phyloP scores from a whole-genome alignment of 768 basidiomycete species.

The Amanita subjunquillea region DNA sequence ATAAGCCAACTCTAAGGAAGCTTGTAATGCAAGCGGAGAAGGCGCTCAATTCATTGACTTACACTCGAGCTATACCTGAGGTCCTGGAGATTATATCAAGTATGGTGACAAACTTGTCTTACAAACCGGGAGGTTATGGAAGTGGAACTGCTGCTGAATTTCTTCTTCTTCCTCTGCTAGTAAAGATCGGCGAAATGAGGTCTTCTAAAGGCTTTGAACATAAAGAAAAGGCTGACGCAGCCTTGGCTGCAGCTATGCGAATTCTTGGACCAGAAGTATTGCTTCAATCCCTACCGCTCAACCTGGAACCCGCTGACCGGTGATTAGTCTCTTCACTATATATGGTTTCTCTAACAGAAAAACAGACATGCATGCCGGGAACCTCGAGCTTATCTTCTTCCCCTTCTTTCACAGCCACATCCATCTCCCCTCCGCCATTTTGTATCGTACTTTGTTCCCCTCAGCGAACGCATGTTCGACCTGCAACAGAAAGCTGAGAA shows the following conservation, averaged over 20 bases:
- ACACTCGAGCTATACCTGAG: slow-evolving; percentile 70
- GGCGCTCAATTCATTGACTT: slow-evolving; percentile 63
- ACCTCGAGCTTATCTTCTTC: slow-evolving; percentile 87
- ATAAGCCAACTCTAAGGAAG: slow-evolving; percentile 46
- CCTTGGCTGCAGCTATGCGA: slow-evolving; percentile 72
- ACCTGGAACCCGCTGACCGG: slow-evolving; percentile 75
- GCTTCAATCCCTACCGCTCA: slow-evolving; percentile 68
- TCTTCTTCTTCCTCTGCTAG: slow-evolving; percentile 59
- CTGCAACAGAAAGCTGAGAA: slow-evolving; percentile 72
- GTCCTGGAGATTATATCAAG: slow-evolving; percentile 66
- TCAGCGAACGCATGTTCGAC: slow-evolving; percentile 90
- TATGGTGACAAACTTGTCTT: slow-evolving; percentile 51
- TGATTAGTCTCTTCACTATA: slow-evolving; percentile 24
- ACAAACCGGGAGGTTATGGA: slow-evolving; percentile 27
- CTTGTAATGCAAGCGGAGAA: slow-evolving; percentile 56
- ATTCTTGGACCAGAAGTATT: slow-evolving; percentile 79
- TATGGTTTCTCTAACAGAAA: background rate
- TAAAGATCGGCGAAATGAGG: slow-evolving; percentile 64
- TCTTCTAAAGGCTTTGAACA: slow-evolving; percentile 78
- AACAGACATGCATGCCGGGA: slow-evolving; percentile 60
- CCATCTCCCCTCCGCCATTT: slow-evolving; percentile 80
- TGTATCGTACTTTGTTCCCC: slow-evolving; percentile 80
- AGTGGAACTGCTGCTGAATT: slow-evolving; percentile 52
- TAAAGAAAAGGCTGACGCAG: slow-evolving; percentile 78
- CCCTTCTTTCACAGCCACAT: slow-evolving; percentile 74